A percentile compares a stretch with the other conserved stretches of the same genome.
Conservation (phyloP, 2,329 filamentous ascomycete genomes). For the Metarhizium guizhouense region DNA sequence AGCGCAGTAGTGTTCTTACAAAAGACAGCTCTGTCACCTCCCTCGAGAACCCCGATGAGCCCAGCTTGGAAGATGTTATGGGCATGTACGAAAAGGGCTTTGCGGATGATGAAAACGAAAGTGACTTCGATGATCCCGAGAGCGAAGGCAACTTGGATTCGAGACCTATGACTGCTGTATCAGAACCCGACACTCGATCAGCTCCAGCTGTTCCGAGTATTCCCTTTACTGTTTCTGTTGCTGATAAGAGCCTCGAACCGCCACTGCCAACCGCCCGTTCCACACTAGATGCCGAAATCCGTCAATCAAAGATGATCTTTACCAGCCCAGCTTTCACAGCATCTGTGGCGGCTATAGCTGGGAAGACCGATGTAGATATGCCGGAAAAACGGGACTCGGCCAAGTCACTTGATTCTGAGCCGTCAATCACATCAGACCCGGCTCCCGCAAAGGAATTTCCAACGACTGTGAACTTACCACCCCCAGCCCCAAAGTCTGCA, state of each 20-base stretch:
- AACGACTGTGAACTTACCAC: slow-evolving; percentile 2
- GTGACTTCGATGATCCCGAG: slow-evolving; percentile 12
- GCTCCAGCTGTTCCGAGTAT: background rate
- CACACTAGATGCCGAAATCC: slow-evolving; percentile 28
- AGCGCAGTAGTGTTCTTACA: slow-evolving; percentile 73
- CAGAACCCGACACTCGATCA: slow-evolving; percentile 1
- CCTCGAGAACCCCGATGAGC: slow-evolving; percentile 44
- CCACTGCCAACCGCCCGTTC: slow-evolving; percentile 14
- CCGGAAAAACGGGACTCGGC: slow-evolving; percentile 41
- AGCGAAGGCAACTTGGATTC: slow-evolving; percentile 1
- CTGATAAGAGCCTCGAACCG: slow-evolving; percentile 11
- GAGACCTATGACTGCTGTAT: slow-evolving; percentile 8
- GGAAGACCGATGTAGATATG: slow-evolving; percentile 18
- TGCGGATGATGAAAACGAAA: slow-evolving; percentile 30
- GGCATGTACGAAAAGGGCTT: slow-evolving; percentile 61
- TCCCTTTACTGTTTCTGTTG: slow-evolving; percentile 5
- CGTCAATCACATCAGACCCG: slow-evolving; percentile 17
- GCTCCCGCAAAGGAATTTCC: slow-evolving; percentile 8
- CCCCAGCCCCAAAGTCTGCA: slow-evolving; percentile 8
- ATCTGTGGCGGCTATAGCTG: slow-evolving; percentile 29
- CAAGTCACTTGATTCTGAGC: slow-evolving; percentile 34
- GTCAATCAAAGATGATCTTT: slow-evolving; percentile 31
- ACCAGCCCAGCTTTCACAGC: slow-evolving; percentile 28
- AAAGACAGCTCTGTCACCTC: slow-evolving; percentile 69
- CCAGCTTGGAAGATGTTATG: slow-evolving; percentile 60